Evolutionary conservation across 2,329 filamentous ascomycete species (phyloP), one percentile per base, ranked within the genome.

Genomic region (Stemphylium vesicarium): DNA sequence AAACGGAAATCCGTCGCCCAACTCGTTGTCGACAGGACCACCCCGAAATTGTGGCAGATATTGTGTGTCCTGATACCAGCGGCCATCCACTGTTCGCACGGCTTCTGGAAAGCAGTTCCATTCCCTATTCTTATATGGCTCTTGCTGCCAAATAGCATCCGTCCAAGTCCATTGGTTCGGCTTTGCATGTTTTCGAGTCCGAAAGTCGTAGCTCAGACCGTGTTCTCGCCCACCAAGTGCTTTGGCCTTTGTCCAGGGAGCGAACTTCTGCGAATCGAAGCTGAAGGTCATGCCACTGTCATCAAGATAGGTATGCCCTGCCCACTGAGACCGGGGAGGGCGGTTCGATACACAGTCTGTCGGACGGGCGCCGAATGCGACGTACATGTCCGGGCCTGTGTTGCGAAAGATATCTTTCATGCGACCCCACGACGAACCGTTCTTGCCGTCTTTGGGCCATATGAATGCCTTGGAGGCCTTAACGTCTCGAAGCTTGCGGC

Each of bases 351-450:
- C 69, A 50, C 76, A 67, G 29, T 76, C 76, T 20, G 65, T 64
- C 50, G 67, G 73, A 48, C 77, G 71, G 22, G 74, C 74, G 44
- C 67, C 74, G 36, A 73, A 71, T 2, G 74, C 66, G n/a, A 81
- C 64, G 57, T 77, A 78, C 33, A 81, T 77, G 50, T 81, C 79
- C 2, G 80, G 76, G 3, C 80, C 80, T 53, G 75, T 69, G 45
- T 72, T 69, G 2, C 63, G 67, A 20, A 80, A 33, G 15, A 77
- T 72, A 48, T 82, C 80, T 57, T 77, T 80, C 50, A 78, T 58
- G 13, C 80, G 69, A 9, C 78, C 77, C 55, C 68, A 65, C 2
- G 59, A 67, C 0, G 71, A 72, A 1, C 66, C 63, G 15, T 75
- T 70, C 36, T 73, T 75, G 26, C 78, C 77, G 55, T 81, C 79